Conservation (phyloP, 495 filamentous ascomycete genomes). For the Penicillium daleae region DNA sequence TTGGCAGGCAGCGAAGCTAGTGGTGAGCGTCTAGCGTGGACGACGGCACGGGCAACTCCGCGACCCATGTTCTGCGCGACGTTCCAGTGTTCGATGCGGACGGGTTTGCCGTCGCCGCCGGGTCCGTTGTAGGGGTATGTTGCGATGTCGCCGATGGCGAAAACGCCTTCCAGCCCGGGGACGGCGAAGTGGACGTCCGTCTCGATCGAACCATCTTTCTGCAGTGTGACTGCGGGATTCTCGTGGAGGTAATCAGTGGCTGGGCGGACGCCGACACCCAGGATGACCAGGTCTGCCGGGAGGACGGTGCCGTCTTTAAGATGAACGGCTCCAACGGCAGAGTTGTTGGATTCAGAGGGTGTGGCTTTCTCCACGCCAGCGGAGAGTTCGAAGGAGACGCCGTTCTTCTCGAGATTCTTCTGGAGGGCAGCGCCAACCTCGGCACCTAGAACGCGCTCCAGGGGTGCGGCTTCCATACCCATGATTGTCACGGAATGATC, state of each 20-base stretch:
- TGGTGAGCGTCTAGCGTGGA: slow-evolving; percentile 43
- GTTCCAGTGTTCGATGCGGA: slow-evolving; percentile 95
- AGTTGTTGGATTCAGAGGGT: slow-evolving; percentile 63
- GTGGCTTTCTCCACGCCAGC: slow-evolving; percentile 81
- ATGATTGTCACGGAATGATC: slow-evolving; percentile 84
- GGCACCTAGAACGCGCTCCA: slow-evolving; percentile 86
- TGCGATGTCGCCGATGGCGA: slow-evolving; percentile 94
- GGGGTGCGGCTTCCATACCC: slow-evolving; percentile 86
- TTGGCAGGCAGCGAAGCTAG: slow-evolving; percentile 57
- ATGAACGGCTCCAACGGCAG: slow-evolving; percentile 75
- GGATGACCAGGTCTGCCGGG: slow-evolving; percentile 84
- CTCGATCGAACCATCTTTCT: slow-evolving; percentile 78
- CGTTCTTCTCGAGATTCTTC: slow-evolving; percentile 75
- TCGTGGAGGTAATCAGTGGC: slow-evolving; percentile 83
- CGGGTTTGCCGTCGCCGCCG: slow-evolving; percentile 65
- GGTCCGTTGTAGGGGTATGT: slow-evolving; percentile 94
- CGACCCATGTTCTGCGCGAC: slow-evolving; percentile 93
- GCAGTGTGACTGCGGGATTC: slow-evolving; percentile 66
- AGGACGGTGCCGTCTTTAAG: slow-evolving; percentile 87
- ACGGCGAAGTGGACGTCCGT: slow-evolving; percentile 80
- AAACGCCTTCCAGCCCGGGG: slow-evolving; percentile 69
- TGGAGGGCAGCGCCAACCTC: slow-evolving; percentile 82
- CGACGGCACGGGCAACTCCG: slow-evolving; percentile 73
- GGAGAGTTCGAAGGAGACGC: slow-evolving; percentile 82
- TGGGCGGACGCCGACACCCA: slow-evolving; percentile 87